These are phyloP conservation scores for Verticillium alfalfae DNA, from an alignment of 2,329 filamentous ascomycete genomes.

Conservation along the genomic window DNA sequence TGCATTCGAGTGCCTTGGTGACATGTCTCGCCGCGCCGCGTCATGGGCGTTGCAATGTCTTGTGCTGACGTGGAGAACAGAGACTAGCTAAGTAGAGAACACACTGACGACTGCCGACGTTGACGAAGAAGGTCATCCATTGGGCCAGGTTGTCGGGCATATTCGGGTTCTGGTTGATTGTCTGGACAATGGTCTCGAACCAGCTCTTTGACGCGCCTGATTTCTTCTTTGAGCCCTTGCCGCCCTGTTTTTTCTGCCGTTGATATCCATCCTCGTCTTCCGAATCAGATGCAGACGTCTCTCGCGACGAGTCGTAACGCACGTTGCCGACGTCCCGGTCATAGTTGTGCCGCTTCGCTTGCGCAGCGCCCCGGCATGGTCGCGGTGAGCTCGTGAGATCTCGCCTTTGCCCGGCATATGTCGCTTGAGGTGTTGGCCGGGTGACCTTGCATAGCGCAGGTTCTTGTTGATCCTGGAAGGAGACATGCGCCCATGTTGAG, in stretches of 20 bases:
- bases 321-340: slow-evolving; percentile 49
- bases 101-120: slow-evolving; percentile 53
- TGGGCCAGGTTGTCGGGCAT: slow-evolving; percentile 54
- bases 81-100: slow-evolving; percentile 59
- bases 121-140: slow-evolving; percentile 58
- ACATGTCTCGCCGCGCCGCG: slow-evolving; percentile 64
- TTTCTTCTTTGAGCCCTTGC: slow-evolving; percentile 14
- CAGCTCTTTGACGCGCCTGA: slow-evolving; percentile 18
- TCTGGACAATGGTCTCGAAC: slow-evolving; percentile 39
- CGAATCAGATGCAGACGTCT: slow-evolving; percentile 40
- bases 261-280: slow-evolving; percentile 37
- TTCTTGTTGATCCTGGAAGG: slow-evolving; percentile 41
- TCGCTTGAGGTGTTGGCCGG: slow-evolving; percentile 26
- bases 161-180: slow-evolving; percentile 51
- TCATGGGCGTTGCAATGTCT: slow-evolving; percentile 72
- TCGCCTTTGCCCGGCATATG: slow-evolving; percentile 57
- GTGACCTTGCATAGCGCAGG: slow-evolving; percentile 35
- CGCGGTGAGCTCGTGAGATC: slow-evolving; percentile 43
- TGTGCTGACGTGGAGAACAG: slow-evolving; percentile 62
- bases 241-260: slow-evolving; percentile 5
- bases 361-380: slow-evolving; percentile 31
- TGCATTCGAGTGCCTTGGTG: slow-evolving; percentile 68
- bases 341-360: slow-evolving; percentile 48
- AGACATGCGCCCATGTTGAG: slow-evolving; percentile 38
- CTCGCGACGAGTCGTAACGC: slow-evolving; percentile 33